Evolutionary conservation across 345 rosid genomes (phyloP).

Genomic region (Linum trigynum): DNA sequence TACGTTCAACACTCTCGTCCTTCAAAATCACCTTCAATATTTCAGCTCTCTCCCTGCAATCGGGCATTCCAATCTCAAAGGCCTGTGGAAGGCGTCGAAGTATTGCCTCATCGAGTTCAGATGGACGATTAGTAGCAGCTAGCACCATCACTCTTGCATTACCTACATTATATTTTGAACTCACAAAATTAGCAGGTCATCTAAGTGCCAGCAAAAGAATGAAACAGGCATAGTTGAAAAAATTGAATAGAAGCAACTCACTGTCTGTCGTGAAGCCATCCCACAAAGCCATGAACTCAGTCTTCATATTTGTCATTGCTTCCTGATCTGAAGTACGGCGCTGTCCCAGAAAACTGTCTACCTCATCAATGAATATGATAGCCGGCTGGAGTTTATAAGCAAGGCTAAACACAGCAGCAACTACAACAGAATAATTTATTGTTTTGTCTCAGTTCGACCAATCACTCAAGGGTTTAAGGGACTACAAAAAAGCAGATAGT

Average conservation of each 20-base stretch:
- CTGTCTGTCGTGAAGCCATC: constrained; percentile 97
- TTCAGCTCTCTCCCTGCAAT: constrained; percentile 52
- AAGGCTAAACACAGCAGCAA: constrained; percentile 93
- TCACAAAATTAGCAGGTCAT: constrained; percentile 5
- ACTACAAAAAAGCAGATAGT: neutral
- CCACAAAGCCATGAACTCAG: constrained; percentile 99
- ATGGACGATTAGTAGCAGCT: constrained; percentile 95
- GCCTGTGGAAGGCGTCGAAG: constrained; percentile 91
- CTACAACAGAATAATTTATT: constrained; percentile 27
- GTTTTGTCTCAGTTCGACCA: too few species aligned
- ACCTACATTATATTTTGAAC: constrained; percentile 27
- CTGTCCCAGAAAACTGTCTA: constrained; percentile 93
- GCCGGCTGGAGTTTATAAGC: constrained; percentile 94
- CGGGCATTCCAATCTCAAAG: constrained; percentile 95
- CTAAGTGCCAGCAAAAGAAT: neutral
- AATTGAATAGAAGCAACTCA: constrained; percentile 25
- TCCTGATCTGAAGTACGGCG: constrained; percentile 82
- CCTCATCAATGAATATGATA: constrained; percentile 93
- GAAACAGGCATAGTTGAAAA: neutral
- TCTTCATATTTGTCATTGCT: constrained; percentile 91
- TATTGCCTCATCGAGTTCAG: constrained; percentile 97
- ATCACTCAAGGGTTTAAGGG: too few species aligned
- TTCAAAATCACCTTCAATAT: constrained; percentile 78
- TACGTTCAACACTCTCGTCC: constrained; percentile 60
- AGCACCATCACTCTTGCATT: constrained; percentile 96